Conservation (phyloP, 129 eudicot species). For the Escallonia herrerae region DNA sequence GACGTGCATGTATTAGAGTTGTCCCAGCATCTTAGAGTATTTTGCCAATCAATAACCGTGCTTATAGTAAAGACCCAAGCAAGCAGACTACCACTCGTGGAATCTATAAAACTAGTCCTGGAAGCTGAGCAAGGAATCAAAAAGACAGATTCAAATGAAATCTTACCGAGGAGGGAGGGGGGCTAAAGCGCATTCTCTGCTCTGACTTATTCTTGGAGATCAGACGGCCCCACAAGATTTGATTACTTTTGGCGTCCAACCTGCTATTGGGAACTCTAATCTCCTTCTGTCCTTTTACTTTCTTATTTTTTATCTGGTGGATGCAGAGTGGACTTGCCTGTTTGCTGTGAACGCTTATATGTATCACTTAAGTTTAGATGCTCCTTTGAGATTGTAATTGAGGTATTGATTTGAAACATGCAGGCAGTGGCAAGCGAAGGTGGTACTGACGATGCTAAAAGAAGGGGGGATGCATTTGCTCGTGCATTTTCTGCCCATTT, state of each 20-base stretch:
- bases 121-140: background rate
- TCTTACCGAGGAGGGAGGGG: background rate
- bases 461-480: constrained; percentile 97
- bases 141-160: background rate
- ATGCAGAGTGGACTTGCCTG: background rate
- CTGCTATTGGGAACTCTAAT: background rate
- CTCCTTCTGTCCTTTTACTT: background rate
- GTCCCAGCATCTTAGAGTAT: no score
- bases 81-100: no score
- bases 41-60: no score
- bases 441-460: constrained; percentile 97
- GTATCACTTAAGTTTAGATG: background rate
- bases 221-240: background rate
- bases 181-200: background rate
- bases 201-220: background rate
- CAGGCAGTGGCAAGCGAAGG: constrained; percentile 99
- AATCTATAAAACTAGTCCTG: background rate
- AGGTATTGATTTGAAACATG: constrained; percentile 10
- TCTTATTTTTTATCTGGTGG: background rate
- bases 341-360: background rate
- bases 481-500: constrained; percentile 97
- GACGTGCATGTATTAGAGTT: no score
- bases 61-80: no score
- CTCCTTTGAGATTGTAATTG: background rate
- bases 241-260: background rate